phyloP scores from a whole-genome alignment of 2,329 filamentous ascomycete genomes.

The Botryotinia convoluta region DNA sequence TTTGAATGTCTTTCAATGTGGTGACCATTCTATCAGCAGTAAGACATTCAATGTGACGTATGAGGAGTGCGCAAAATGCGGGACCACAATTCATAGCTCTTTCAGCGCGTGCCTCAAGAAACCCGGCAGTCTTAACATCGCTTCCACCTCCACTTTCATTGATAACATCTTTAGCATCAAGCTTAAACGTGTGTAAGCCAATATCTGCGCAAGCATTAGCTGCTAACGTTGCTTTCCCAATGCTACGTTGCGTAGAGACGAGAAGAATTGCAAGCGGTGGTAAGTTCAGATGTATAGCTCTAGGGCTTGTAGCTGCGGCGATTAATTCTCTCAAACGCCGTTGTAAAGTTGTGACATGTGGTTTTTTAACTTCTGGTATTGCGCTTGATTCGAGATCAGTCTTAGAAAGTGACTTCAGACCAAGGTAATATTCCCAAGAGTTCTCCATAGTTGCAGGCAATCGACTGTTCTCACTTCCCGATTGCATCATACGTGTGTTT shows the following conservation, averaged over 20 bases:
- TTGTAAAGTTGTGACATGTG: constrained; percentile 58
- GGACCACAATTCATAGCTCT: constrained; percentile 85
- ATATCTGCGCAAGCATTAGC: constrained; percentile 79
- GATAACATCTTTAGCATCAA: constrained; percentile 90
- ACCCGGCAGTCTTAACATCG: constrained; percentile 91
- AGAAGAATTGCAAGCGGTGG: constrained; percentile 85
- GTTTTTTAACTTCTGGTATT: constrained; percentile 45
- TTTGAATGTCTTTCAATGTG: constrained; percentile 78
- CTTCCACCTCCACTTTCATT: constrained; percentile 87
- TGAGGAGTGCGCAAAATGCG: constrained; percentile 77
- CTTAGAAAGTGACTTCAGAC: constrained; percentile 65
- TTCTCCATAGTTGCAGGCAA: constrained; percentile 74
- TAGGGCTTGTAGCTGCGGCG: constrained; percentile 80
- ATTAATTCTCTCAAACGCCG: constrained; percentile 80
- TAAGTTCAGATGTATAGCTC: constrained; percentile 82
- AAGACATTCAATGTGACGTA: constrained; percentile 86
- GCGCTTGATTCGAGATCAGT: constrained; percentile 44
- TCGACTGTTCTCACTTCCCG: constrained; percentile 79
- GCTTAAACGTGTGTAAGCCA: constrained; percentile 81
- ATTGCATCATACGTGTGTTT: constrained; percentile 85
- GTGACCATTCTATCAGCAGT: constrained; percentile 87
- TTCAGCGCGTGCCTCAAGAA: constrained; percentile 82
- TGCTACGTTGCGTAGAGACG: constrained; percentile 86
- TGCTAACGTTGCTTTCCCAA: constrained; percentile 84
- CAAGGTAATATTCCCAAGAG: constrained; percentile 88